phyloP scores from a whole-genome alignment of 495 filamentous ascomycete genomes.

The Aspergillus ellipticus region DNA sequence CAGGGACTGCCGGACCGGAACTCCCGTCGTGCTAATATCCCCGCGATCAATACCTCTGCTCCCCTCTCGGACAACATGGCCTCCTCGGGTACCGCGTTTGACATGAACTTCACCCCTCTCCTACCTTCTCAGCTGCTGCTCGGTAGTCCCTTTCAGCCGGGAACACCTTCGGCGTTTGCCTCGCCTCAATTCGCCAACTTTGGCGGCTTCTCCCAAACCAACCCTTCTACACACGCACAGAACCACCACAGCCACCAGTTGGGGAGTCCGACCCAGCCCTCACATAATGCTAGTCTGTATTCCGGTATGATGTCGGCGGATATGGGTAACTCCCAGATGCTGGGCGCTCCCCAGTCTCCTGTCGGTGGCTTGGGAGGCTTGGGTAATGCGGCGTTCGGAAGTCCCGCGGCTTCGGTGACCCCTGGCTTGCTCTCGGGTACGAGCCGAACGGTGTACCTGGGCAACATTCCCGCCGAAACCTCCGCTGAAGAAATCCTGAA shows the following conservation, averaged over 20 bases:
- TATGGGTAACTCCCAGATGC: slow-evolving; percentile 65
- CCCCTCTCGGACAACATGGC: slow-evolving; percentile 68
- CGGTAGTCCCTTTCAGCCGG: slow-evolving; percentile 94
- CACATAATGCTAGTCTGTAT: slow-evolving; percentile 68
- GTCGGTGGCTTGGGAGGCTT: slow-evolving; percentile 67
- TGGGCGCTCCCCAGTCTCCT: slow-evolving; percentile 82
- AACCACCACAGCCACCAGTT: slow-evolving; percentile 49
- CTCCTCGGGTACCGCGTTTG: slow-evolving; percentile 81
- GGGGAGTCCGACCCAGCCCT: slow-evolving; percentile 58
- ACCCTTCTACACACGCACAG: slow-evolving; percentile 56
- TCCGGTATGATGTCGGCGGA: slow-evolving; percentile 75
- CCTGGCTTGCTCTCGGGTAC: slow-evolving; percentile 83
- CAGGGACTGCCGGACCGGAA: slow-evolving; percentile 80
- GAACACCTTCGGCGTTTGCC: slow-evolving; percentile 82
- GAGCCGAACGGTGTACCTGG: slow-evolving; percentile 93
- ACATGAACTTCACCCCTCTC: slow-evolving; percentile 98
- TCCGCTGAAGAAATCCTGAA: slow-evolving; percentile 95
- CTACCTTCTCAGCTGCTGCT: slow-evolving; percentile 91
- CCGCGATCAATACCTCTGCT: slow-evolving; percentile 81
- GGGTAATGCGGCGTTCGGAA: slow-evolving; percentile 53
- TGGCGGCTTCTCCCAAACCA: slow-evolving; percentile 68
- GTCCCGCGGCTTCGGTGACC: slow-evolving; percentile 65
- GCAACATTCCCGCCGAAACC: slow-evolving; percentile 98
- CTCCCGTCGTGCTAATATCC: slow-evolving; percentile 78
- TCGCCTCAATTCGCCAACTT: slow-evolving; percentile 89